Base-by-base conservation (phyloP, 139 green algal genomes). In the Spirogloea muscicola region DNA sequence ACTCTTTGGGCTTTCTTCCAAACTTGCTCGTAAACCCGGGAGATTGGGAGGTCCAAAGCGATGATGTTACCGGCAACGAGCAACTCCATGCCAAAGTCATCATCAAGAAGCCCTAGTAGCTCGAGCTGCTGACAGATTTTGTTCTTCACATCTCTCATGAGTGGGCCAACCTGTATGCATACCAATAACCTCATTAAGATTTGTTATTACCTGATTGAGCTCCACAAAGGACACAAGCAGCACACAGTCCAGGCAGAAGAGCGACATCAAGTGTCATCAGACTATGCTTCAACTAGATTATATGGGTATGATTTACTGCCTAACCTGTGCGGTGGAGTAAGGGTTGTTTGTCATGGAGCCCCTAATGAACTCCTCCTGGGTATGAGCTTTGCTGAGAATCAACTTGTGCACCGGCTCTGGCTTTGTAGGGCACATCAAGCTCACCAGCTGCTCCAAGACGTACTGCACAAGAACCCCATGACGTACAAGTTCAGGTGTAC, bases 1-100 rank as follows among this genome's bases (percentile, higher is more conserved):
- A 55, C 63, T 25, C 36, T 29, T 21, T 42, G 1, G 21, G 67
- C 31, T n/a, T 46, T 55, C 16, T n/a, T 36, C 84, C 83, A 86
- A 31, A 89, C 79, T 29, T 73, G 74, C 61, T 88, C 75, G 41
- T 83, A 87, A 2, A 91, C 87, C 2, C 68, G 68, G 3, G 46
- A 44, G 37, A 91, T 67, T 10, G 75, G 66, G 55, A 91, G 74
- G 44, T 76, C 72, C 3, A 91, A 69, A 33, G 38, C 60, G 13
- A 90, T 69, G 57, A 91, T 87, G 42, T 38, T 67, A 27, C 83
- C 85, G 2, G 49, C 75, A 18, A 90, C 80, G 57, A 91, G 84
- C 55, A 91, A 76, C 77, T 90, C 87, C 87, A 91, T 90, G 13
- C 82, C 86, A 76, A 87, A 90, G 58, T 91, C 87, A 57, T 91